Evolutionary conservation across 257 asterid genomes (phyloP), one percentile per base, ranked within the genome.

Genomic region (Primulina huaijiensis): DNA sequence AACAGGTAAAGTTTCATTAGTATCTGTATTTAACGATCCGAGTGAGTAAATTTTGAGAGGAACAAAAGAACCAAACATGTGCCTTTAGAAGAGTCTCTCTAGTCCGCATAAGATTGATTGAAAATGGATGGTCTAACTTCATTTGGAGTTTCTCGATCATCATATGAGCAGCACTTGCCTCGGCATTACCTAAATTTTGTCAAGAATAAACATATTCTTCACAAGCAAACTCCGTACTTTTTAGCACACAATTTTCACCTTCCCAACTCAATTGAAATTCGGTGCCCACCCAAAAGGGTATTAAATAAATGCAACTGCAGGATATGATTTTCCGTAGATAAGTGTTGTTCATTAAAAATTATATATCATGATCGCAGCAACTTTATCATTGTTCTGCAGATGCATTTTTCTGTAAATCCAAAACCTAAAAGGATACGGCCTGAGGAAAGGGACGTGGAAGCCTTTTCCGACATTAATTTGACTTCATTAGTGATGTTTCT

Each of bases 61-160:
- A 53, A 0, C 29, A 58, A 25, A 21, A 46, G 61, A 43, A 12
- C 62, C 20, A 43, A 52, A 30, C 19, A 30, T 17, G 73, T 78
- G 85, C 99, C 99, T 89, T 94, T 31, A 94, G 77, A 76, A 91
- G 89, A 78, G 82, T 82, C 84, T 94, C 97, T 61, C 92, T 63
- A 3, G 87, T 94, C 69, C 89, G 82, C 91, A 89, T 84, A 62
- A 90, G 84, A 86, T 72, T 78, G 82, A 93, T 72, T 5, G 99
- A 90, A 75, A 74, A 81, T 67, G 90, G 89, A 77, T 89, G 92
- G 77, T 72, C 82, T 14, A 87, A 71, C 81, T 81, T 74, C 72
- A 74, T 6, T 72, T 90, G 92, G 29, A 89, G 82, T 75, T 76
- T 78, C 81, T 93, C 97, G 65, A 89, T 60, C 85, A 63, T 76